Base-by-base conservation (phyloP, 2,329 filamentous ascomycete species). In the Boeremia exigua region DNA sequence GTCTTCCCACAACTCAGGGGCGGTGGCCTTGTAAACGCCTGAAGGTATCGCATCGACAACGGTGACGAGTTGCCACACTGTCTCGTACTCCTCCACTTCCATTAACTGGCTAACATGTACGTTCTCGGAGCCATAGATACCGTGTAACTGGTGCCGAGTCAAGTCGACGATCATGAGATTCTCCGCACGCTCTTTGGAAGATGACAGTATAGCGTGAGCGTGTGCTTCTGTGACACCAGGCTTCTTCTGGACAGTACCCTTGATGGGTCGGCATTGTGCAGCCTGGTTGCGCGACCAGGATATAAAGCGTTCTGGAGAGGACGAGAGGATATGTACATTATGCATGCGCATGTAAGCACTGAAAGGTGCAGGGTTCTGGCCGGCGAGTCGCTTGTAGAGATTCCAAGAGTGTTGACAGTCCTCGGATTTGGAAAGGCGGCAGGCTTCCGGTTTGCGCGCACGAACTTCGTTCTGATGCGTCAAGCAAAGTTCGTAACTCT, bases 131-230 rank as follows among this genome's bases (percentile, higher is more conserved):
- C 90, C 91, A 58, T 89, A 91, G 8, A 96, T 87, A n/a, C 88
- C 86, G 74, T 96, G 90, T 11, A 98, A 80, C 74, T 98, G 94
- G 70, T 98, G 94, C 0, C 94, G 86, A n/a, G 97, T 95, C 1
- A 98, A 82, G 74, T 98, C 94, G 2, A 96, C 93, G 67, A 98
- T 97, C 95, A 98, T 98, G 23, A 98, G 83, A 70, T 98, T 98
- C 79, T 98, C 94, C 0, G 94, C 94, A 66, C 91, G 88, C 75
- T 98, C 95, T 74, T 98, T 98, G 19, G 90, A 88, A 0, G 91
- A 84, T 54, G 88, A 86, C 12, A 97, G 84, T 34, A 96, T 85
- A 27, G 79, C 78, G 58, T 88, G 86, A 0, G 94, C 93, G 67
- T 90, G 84, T 5, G 82, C 84, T n/a, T 89, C 80, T 0, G 89